These are phyloP conservation scores for Sherardia arvensis DNA, from an alignment of 257 asterid genomes.

Conservation along the genomic window DNA sequence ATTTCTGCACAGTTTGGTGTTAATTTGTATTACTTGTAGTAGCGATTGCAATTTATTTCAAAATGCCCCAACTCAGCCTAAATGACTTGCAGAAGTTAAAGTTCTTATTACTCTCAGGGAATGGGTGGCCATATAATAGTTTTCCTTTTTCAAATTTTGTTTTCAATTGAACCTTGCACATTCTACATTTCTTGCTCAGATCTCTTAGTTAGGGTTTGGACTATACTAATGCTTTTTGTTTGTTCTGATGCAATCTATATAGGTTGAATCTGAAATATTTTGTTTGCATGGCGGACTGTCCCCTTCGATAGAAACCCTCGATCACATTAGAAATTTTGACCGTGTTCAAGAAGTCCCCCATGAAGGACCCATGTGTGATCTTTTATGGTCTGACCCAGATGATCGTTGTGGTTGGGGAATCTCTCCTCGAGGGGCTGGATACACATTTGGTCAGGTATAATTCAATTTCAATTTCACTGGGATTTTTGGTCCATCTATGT, in stretches of 20 bases:
- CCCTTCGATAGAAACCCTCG: conserved; percentile 91
- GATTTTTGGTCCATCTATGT: conserved; percentile 2
- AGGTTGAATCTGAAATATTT: conserved; percentile 97
- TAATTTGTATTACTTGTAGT: background rate
- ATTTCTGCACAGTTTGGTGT: background rate
- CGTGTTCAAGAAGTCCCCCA: conserved; percentile 99
- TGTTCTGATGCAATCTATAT: conserved; percentile 6
- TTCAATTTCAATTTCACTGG: conserved; percentile 7
- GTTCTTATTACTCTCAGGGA: background rate
- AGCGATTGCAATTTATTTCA: background rate
- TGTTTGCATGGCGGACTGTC: conserved; percentile 95
- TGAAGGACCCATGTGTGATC: conserved; percentile 98
- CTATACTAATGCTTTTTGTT: background rate
- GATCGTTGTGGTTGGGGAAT: conserved; percentile 99
- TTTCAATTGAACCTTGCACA: no score
- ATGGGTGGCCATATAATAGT: background rate
- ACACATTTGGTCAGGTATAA: conserved; percentile 88
- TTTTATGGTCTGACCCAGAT: conserved; percentile 97
- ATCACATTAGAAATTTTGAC: conserved; percentile 82
- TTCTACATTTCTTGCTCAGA: no score
- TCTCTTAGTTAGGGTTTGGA: no score
- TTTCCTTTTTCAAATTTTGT: background rate
- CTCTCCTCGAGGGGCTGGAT: conserved; percentile 98
- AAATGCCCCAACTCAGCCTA: conserved; percentile 1
- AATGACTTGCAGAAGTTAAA: background rate